Conservation (phyloP, 371 early-diverging fungal genomes). For the Catenaria anguillulae region DNA sequence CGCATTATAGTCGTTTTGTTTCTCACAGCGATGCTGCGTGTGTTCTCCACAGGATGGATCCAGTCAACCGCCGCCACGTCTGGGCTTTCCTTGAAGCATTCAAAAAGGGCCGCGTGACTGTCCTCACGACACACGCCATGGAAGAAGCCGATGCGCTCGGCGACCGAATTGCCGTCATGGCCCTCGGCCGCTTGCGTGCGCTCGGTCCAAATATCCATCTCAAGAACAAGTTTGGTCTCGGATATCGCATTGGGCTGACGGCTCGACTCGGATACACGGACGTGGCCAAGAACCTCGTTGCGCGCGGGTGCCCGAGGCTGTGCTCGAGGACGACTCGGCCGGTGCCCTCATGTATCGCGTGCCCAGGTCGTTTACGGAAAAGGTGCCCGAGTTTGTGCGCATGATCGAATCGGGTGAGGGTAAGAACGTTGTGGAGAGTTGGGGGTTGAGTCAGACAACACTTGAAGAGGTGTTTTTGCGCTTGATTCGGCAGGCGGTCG, state of each 20-base stretch:
- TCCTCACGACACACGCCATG: conserved; percentile 40
- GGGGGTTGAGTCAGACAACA: conserved; percentile 52
- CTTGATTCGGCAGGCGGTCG: conserved; percentile 23
- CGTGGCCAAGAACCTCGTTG: conserved; percentile 16
- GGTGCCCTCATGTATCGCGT: conserved; percentile 46
- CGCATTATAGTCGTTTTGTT: too few relatives aligned
- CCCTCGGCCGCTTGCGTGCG: conserved; percentile 45
- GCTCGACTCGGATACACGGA: conserved; percentile 13
- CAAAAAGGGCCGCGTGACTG: conserved; percentile 44
- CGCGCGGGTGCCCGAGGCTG: conserved; percentile 27
- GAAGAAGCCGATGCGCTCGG: conserved; percentile 56
- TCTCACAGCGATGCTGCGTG: too few relatives aligned
- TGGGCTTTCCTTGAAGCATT: conserved; percentile 57
- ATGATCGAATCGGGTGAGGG: conserved; percentile 21
- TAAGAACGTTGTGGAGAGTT: conserved; percentile 28
- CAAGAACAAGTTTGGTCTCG: conserved; percentile 50
- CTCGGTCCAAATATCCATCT: conserved; percentile 44
- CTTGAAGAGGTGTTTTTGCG: conserved; percentile 39
- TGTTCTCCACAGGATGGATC: too few relatives aligned
- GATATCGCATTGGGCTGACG: conserved; percentile 27
- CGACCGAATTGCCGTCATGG: conserved; percentile 53
- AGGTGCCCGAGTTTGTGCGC: conserved; percentile 31
- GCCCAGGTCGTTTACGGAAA: conserved; percentile 20
- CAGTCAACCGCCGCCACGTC: conserved; percentile 50
- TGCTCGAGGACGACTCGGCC: conserved; percentile 45